Evolutionary conservation across 2,329 filamentous ascomycete species (phyloP).

Genomic region (Colletotrichum lini): DNA sequence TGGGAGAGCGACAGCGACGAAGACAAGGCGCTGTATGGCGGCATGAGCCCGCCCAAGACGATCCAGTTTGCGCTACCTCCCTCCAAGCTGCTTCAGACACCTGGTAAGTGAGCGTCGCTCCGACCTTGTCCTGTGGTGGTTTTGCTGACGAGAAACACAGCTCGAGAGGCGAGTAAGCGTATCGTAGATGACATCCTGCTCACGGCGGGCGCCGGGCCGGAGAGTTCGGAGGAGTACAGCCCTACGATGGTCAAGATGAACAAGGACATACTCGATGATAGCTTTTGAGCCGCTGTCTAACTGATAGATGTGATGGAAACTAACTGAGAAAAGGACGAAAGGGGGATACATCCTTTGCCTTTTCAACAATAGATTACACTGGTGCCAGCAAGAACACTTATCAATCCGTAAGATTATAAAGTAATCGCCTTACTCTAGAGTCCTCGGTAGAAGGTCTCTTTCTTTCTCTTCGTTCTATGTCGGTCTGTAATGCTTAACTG

Average conservation of each 20-base stretch:
- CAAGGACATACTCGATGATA: constrained; percentile 73
- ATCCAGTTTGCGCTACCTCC: constrained; percentile 88
- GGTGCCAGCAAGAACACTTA: background rate
- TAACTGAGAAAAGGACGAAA: background rate
- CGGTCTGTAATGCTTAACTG: background rate
- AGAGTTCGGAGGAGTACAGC: constrained; percentile 72
- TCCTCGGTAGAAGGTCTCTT: background rate
- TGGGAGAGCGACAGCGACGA: constrained; percentile 84
- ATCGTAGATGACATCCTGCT: constrained; percentile 86
- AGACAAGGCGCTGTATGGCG: constrained; percentile 73
- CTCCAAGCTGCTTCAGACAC: constrained; percentile 84
- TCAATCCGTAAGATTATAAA: background rate
- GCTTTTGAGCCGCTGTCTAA: constrained; percentile 61
- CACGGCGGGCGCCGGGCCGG: constrained; percentile 77
- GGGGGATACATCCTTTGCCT: too few species aligned
- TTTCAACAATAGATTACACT: background rate
- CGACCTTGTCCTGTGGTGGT: background rate
- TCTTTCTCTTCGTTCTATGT: background rate
- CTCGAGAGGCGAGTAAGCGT: constrained; percentile 83
- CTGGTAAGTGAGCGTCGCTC: constrained; percentile 67
- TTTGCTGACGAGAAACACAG: constrained; percentile 56
- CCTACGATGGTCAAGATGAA: constrained; percentile 77
- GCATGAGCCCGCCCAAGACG: constrained; percentile 93
- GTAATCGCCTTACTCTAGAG: background rate
- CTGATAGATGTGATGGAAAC: background rate